Conservation (phyloP, 2,329 filamentous ascomycete species). For the Trichoderma sp. region DNA sequence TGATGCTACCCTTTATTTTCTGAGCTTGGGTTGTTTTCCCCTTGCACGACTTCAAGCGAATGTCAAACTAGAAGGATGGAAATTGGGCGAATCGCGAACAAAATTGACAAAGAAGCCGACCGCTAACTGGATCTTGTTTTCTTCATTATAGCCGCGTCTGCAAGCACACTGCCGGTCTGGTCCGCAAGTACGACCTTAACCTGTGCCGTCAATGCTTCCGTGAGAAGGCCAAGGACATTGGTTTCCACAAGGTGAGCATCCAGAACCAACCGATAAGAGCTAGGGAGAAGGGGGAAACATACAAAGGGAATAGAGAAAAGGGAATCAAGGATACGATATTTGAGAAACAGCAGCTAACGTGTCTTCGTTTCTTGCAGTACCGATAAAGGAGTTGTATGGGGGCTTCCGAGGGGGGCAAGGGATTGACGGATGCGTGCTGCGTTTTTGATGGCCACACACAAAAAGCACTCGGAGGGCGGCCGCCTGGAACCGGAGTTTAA, state of each 20-base stretch:
- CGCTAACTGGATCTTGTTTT: constrained; percentile 31
- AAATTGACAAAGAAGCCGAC: background rate
- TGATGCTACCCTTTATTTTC: background rate
- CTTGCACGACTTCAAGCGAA: background rate
- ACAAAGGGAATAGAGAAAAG: background rate
- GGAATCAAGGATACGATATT: background rate
- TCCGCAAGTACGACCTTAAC: constrained; percentile 99
- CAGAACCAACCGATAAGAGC: background rate
- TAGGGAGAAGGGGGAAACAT: background rate
- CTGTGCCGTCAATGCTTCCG: constrained; percentile 79
- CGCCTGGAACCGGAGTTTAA: constrained; percentile 48
- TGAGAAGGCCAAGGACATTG: constrained; percentile 70
- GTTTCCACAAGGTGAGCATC: constrained; percentile 65
- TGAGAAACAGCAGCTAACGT: constrained; percentile 22
- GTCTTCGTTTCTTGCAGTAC: constrained; percentile 31
- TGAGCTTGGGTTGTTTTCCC: background rate
- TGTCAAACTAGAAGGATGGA: background rate
- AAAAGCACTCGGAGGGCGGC: constrained; percentile 42
- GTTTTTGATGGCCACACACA: constrained; percentile 34
- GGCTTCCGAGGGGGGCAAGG: constrained; percentile 23
- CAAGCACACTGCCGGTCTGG: constrained; percentile 97
- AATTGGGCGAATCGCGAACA: background rate
- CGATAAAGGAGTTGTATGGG: constrained; percentile 34
- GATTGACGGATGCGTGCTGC: constrained; percentile 27
- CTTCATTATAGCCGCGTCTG: constrained; percentile 55